Evolutionary conservation across 495 filamentous ascomycete genomes (phyloP).

Genomic region (Trichoderma orchidacearum): DNA sequence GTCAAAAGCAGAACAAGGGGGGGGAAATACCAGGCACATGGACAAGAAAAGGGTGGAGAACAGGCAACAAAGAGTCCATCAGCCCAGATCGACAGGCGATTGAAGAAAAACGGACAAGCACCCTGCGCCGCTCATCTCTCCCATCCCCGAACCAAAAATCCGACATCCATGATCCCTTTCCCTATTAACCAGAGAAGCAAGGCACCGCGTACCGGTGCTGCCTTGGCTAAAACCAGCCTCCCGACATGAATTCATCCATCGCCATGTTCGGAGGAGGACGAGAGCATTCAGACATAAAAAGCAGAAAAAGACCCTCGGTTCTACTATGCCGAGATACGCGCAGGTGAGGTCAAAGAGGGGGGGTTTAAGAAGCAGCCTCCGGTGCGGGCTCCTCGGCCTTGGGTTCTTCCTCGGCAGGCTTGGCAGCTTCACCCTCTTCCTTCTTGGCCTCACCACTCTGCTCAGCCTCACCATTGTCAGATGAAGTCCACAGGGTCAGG

Average conservation of each 20-base stretch:
- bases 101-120: background rate
- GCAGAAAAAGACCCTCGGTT: background rate
- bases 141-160: background rate
- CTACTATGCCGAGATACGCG: background rate
- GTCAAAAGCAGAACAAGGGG: background rate
- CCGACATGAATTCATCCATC: background rate
- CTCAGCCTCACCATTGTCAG: constrained; percentile 78
- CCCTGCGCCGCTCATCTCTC: background rate
- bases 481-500: constrained; percentile 98
- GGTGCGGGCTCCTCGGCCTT: constrained; percentile 36
- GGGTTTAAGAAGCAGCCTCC: constrained; percentile 12
- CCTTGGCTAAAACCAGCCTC: background rate
- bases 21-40: background rate
- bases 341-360: background rate
- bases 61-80: background rate
- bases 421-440: constrained; percentile 37
- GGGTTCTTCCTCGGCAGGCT: constrained; percentile 28
- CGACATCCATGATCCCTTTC: background rate
- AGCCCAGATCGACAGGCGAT: background rate
- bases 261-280: background rate
- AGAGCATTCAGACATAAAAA: background rate
- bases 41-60: background rate
- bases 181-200: background rate
- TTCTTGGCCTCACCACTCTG: constrained; percentile 47
- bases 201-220: background rate